Evolutionary conservation across 164 flowering plant genomes (phyloP), one percentile per base, ranked within the genome.

Genomic region (Chloranthus sessilifolius): DNA sequence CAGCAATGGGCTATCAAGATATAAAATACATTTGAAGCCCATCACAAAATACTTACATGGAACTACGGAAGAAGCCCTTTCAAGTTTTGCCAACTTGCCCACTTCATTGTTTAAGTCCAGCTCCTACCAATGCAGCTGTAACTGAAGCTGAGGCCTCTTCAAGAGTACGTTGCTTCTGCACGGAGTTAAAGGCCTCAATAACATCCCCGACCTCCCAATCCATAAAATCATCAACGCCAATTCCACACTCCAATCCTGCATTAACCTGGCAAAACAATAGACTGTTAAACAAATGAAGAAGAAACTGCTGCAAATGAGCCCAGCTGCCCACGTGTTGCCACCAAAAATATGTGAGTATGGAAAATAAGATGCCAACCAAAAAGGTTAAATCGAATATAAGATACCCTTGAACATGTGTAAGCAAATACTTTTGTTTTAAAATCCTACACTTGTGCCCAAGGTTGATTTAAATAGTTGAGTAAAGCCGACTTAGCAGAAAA

Each of bases 71-170:
- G 20, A 19, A 7, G 15, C 4, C 31, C 39, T 30, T 30, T 31
- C 9, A 19, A 29, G 36, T 33, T 43, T 43, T 43, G 7, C 25
- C n/a, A 6, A 11, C 24, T 43, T 43, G n/a, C n/a, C 37, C 24
- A 27, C 45, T 51, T 47, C 53, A 66, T 43, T 27, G 23, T 42
- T 43, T 47, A 20, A 58, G 55, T 26, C 97, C 83, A 4, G 63
- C 81, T 40, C 65, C 76, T 56, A 69, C 79, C 41, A 83, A 23
- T 24, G 95, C 96, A 42, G 88, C 89, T 59, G 83, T 63, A 70
- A 90, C 74, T 12, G 91, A 66, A 38, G 91, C 86, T 0, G 98
- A 84, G 50, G 98, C 98, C 66, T 90, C 96, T 70, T 90, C 98
- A 39, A 90, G 91, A 7, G 98, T 82, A 52, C 96, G 75, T 57